These are phyloP conservation scores for Hypoxylon sp. DNA, from an alignment of 2,329 filamentous ascomycete genomes.

Conservation along the genomic window DNA sequence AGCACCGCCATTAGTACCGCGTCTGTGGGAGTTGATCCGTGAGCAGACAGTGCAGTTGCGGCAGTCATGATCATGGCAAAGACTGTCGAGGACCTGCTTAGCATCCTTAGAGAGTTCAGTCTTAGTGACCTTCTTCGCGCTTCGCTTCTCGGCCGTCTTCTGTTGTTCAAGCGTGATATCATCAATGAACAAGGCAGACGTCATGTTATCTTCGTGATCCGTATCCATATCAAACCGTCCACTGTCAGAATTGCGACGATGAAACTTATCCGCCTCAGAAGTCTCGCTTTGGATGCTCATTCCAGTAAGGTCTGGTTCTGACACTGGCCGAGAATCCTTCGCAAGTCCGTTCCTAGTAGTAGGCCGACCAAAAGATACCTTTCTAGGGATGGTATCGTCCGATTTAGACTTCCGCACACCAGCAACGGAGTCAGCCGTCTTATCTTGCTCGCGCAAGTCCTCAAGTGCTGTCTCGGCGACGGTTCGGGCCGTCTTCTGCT, in stretches of 20 bases:
- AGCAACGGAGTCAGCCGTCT: slow-evolving; percentile 13
- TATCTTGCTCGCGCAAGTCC: slow-evolving; percentile 39
- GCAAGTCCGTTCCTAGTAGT: slow-evolving; percentile 10
- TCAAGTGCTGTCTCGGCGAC: slow-evolving; percentile 12
- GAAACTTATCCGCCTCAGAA: slow-evolving; percentile 45
- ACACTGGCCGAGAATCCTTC: slow-evolving; percentile 17
- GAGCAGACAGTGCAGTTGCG: slow-evolving; percentile 71
- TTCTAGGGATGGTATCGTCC: slow-evolving; percentile 35
- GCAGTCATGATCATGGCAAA: slow-evolving; percentile 68
- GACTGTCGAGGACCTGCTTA: slow-evolving; percentile 66
- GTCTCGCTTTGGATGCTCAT: slow-evolving; percentile 52
- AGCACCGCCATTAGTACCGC: slow-evolving; percentile 54
- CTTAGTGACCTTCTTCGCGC: slow-evolving; percentile 51
- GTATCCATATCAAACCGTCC: slow-evolving; percentile 51
- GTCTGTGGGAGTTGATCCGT: slow-evolving; percentile 63
- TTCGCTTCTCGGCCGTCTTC: slow-evolving; percentile 51
- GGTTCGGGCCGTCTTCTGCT: slow-evolving; percentile 30
- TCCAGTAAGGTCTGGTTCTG: slow-evolving; percentile 53
- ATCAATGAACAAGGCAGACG: slow-evolving; percentile 71
- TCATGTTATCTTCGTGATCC: slow-evolving; percentile 67
- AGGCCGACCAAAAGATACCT: slow-evolving; percentile 38
- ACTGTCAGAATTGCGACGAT: slow-evolving; percentile 48
- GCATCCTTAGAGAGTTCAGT: slow-evolving; percentile 68
- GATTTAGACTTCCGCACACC: slow-evolving; percentile 34
- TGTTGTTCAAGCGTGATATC: slow-evolving; percentile 67